Conservation (phyloP, 768 basidiomycete species). For the Trametes cubensis region DNA sequence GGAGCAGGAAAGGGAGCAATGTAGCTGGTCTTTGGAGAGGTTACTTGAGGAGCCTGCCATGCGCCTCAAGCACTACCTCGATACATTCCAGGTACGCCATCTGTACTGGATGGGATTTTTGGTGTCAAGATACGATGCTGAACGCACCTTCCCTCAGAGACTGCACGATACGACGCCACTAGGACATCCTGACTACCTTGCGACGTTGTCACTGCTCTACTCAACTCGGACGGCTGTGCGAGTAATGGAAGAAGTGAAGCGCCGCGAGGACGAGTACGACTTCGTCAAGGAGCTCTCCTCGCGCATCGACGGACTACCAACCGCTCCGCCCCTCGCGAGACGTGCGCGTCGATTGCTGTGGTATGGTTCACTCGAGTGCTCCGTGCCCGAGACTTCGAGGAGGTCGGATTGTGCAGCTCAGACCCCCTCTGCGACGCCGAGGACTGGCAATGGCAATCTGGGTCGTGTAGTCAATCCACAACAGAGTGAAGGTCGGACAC, state of each 20-base stretch:
- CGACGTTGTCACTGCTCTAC: constrained; percentile 64
- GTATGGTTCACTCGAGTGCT: constrained; percentile 36
- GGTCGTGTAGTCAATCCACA: not conserved
- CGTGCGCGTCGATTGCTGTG: constrained; percentile 76
- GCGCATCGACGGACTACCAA: constrained; percentile 62
- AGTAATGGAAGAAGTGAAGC: constrained; percentile 83
- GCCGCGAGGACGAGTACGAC: constrained; percentile 86
- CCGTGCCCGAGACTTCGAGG: not conserved
- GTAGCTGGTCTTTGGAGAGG: constrained; percentile 64
- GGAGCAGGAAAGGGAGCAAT: constrained; percentile 54
- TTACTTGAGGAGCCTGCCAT: constrained; percentile 78
- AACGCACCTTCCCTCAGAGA: constrained; percentile 47
- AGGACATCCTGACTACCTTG: constrained; percentile 68
- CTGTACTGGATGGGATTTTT: not conserved
- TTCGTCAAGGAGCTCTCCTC: constrained; percentile 61
- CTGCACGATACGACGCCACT: constrained; percentile 71
- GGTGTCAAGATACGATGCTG: not conserved
- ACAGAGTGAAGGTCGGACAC: not conserved
- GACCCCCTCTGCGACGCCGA: not conserved
- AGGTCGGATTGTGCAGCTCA: not conserved
- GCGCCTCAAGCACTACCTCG: constrained; percentile 69
- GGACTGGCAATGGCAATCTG: not conserved
- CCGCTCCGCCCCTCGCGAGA: constrained; percentile 56
- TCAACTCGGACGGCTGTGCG: constrained; percentile 72
- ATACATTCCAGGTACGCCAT: constrained; percentile 68